A percentile compares a stretch with the other conserved stretches of the same genome.
These are phyloP conservation scores for Boehmeria nivea DNA, from an alignment of 306 rosid genomes.

Conservation along the genomic window DNA sequence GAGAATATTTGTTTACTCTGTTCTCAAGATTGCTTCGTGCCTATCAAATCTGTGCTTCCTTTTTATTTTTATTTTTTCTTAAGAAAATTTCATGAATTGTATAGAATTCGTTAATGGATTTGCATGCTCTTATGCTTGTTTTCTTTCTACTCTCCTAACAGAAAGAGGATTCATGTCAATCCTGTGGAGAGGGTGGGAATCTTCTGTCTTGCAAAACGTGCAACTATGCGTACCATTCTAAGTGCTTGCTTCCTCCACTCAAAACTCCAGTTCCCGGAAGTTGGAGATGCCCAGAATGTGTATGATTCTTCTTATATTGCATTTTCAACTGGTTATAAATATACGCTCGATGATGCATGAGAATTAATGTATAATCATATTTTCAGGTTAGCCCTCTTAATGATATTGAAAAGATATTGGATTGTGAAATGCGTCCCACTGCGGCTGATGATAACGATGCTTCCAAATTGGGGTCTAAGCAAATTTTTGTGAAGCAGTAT, in stretches of 20 bases:
- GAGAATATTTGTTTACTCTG: too few species aligned
- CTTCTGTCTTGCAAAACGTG: constrained; percentile 83
- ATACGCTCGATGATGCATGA: constrained; percentile 15
- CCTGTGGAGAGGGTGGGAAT: constrained; percentile 76
- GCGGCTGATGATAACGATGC: constrained; percentile 71
- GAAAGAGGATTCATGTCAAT: constrained; percentile 95
- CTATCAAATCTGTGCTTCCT: too few species aligned
- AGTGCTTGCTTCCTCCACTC: constrained; percentile 77
- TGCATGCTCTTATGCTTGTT: not conserved
- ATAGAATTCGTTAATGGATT: too few species aligned
- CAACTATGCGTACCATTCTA: constrained; percentile 77
- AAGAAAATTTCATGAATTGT: too few species aligned
- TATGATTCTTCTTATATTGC: constrained; percentile 37
- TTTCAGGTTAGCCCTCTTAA: constrained; percentile 92
- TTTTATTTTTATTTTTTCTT: too few species aligned
- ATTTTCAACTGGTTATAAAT: constrained; percentile 7
- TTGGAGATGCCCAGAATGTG: constrained; percentile 99
- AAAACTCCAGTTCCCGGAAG: constrained; percentile 53
- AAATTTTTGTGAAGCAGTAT: constrained; percentile 88
- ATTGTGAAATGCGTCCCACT: constrained; percentile 94
- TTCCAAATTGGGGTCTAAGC: constrained; percentile 65
- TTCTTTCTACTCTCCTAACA: constrained; percentile 17
- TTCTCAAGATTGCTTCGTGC: too few species aligned
- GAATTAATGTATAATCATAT: constrained; percentile 6
- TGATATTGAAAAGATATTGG: constrained; percentile 89